phyloP scores from a whole-genome alignment of 202 grass and related monocot species.

The Schoenoplectus triqueter region DNA sequence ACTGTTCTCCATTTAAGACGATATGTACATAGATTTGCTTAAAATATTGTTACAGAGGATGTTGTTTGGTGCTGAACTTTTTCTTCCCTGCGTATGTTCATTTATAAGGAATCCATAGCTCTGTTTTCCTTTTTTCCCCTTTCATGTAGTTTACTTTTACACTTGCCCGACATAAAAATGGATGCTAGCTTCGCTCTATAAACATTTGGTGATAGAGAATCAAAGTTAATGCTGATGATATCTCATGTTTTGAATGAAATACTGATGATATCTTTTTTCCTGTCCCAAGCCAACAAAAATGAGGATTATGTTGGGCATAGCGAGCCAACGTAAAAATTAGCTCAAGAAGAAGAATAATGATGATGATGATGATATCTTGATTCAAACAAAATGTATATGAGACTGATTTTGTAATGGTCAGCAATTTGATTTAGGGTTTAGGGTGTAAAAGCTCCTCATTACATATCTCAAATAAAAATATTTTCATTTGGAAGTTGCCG shows the following conservation, averaged over 20 bases:
- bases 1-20: not conserved
- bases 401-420: not conserved
- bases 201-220: constrained; percentile 1
- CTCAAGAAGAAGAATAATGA: too few relatives aligned
- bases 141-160: not conserved
- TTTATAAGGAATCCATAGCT: not conserved
- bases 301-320: too few relatives aligned
- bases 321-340: too few relatives aligned
- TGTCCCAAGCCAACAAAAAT: too few relatives aligned
- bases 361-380: not conserved
- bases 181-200: not conserved
- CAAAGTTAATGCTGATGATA: not conserved
- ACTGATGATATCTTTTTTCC: too few relatives aligned
- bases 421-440: too few relatives aligned
- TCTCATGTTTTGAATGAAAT: too few relatives aligned
- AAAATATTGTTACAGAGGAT: constrained; percentile 3
- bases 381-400: not conserved
- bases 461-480: not conserved
- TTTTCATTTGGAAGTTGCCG: not conserved
- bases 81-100: constrained; percentile 3
- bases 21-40: constrained; percentile 11
- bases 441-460: not conserved
- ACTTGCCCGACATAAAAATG: not conserved
- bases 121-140: not conserved
- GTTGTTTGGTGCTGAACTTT: not conserved